Evolutionary conservation across 169 alveolate species (phyloP), one percentile per base, ranked within the genome.

Genomic region (Eimeria acervulina): DNA sequence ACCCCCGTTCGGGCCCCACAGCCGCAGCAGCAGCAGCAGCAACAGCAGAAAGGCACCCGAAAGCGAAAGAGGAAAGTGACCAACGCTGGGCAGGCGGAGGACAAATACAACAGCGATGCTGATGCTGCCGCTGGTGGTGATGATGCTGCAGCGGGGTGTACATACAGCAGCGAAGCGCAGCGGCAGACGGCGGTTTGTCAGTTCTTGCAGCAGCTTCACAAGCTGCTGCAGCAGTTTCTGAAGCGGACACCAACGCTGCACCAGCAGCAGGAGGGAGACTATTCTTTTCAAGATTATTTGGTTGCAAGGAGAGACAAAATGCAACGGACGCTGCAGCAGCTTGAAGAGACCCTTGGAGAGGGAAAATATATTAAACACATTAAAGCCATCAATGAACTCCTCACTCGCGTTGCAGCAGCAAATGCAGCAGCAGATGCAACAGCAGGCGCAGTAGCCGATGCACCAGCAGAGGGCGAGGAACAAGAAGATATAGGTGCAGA

Each of bases 11-110:
- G 59, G 63, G 28, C 59, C n/a, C 15, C 23, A 21, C 66, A 38
- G 21, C 89, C 8, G 89, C 89, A 38, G 83, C 74, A 63, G 74
- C 74, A 63, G 74, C 74, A 63, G 74, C 74, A 63, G 74, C 74
- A 63, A 23, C 74, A 78, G 89, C 55, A 78, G 28, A 8, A 17
- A 33, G 36, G 40, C 33, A 21, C 89, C 38, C 89, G 40, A 10
- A 28, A 38, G 89, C 8, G 44, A 26, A 51, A 78, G 31, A 17
- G 63, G 66, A 78, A 44, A 31, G 26, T 38, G 33, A 51, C 19
- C 13, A 72, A 72, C 13, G 44, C 5, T 5, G n/a, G n/a, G n/a
- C n/a, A n/a, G n/a, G n/a, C n/a, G 28, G 44, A 28, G 28, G 42
- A 72, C 15, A 28, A 21, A 72, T 5, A 28, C 83, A 63, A 23